Percentiles rank a stretch among this genome's conserved stretches.
phyloP scores from a whole-genome alignment of 805 yeast species.

The Cyberlindnera maritima region DNA sequence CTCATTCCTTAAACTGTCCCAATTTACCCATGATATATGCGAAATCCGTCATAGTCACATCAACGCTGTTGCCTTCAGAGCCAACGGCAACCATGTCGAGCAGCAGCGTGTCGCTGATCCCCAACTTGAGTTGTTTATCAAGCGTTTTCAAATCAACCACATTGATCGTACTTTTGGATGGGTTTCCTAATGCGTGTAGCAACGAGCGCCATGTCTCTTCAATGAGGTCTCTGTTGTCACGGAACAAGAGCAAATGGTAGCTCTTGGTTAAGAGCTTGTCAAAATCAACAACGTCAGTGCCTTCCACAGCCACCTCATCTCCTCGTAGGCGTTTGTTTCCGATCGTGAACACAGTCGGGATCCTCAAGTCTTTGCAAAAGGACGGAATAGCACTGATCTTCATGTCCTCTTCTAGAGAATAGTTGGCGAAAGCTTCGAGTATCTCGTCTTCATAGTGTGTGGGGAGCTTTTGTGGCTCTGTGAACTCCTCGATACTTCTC shows the following conservation, averaged over 20 bases:
- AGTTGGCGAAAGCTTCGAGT: slow-evolving; percentile 40
- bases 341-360: slow-evolving; percentile 30
- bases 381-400: slow-evolving; percentile 27
- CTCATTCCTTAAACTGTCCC: slow-evolving; percentile 28
- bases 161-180: slow-evolving; percentile 29
- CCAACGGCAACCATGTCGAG: slow-evolving; percentile 47
- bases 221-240: slow-evolving; percentile 35
- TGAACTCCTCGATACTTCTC: slow-evolving; percentile 28
- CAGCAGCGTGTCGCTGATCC: slow-evolving; percentile 32
- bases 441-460: slow-evolving; percentile 42
- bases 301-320: slow-evolving; percentile 35
- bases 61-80: slow-evolving; percentile 35
- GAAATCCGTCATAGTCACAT: slow-evolving; percentile 43
- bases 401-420: slow-evolving; percentile 43
- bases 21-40: slow-evolving; percentile 47
- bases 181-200: slow-evolving; percentile 16
- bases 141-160: slow-evolving; percentile 37
- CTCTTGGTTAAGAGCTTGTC: slow-evolving; percentile 41
- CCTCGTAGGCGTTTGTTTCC: slow-evolving; percentile 25
- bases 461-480: slow-evolving; percentile 35
- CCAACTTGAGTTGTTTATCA: slow-evolving; percentile 30
- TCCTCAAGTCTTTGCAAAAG: slow-evolving; percentile 31
- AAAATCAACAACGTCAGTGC: slow-evolving; percentile 45
- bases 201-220: slow-evolving; percentile 42
- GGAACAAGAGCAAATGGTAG: slow-evolving; percentile 38